Evolutionary conservation across 345 rosid genomes (phyloP).

Genomic region (Eucalyptus pauciflora): DNA sequence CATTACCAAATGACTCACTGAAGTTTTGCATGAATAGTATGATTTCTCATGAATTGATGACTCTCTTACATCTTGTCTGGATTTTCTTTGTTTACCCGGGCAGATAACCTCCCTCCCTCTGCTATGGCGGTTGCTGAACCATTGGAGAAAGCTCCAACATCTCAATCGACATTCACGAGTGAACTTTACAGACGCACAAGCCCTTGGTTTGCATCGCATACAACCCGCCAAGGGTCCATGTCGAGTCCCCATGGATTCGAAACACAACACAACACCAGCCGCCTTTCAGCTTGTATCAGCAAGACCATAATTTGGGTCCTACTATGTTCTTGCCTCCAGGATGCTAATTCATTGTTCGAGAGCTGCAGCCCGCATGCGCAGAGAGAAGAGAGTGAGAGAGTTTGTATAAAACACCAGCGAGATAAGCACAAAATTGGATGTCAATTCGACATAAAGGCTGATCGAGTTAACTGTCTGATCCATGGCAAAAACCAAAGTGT

Average conservation of each 20-base stretch:
- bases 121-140: fast-evolving
- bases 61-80: background rate
- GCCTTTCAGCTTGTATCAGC: background rate
- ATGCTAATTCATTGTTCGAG: background rate
- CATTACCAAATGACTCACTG: background rate
- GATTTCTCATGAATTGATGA: background rate
- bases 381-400: background rate
- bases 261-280: background rate
- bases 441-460: background rate
- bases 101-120: background rate
- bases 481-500: background rate
- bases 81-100: background rate
- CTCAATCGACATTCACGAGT: background rate
- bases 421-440: background rate
- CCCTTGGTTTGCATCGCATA: background rate
- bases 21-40: background rate
- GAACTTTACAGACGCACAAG: background rate
- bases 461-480: background rate
- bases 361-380: background rate
- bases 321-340: background rate
- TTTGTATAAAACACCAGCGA: background rate
- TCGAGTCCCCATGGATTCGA: too few relatives aligned
- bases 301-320: background rate
- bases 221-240: background rate
- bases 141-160: background rate